Conservation (phyloP, 352 stramenopile species). For the Thalassiosira mediterranea region DNA sequence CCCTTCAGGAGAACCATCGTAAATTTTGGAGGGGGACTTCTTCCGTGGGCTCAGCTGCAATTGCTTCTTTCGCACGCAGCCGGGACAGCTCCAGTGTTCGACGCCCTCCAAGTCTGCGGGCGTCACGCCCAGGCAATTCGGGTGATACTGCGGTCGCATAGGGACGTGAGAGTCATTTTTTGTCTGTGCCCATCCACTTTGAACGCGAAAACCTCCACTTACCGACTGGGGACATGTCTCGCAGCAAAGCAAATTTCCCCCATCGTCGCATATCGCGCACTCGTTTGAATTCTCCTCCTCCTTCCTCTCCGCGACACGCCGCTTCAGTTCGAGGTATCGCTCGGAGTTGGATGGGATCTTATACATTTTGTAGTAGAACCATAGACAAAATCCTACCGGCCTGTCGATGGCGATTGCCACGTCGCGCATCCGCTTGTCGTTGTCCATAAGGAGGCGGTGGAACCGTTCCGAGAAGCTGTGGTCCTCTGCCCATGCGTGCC, state of each 20-base stretch:
- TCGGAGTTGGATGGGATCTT: constrained; percentile 31
- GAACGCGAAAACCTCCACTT: background rate
- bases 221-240: too few relatives aligned
- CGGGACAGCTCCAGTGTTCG: constrained; percentile 23
- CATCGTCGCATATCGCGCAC: constrained; percentile 43
- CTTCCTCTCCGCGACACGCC: constrained; percentile 12
- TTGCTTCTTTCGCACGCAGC: constrained; percentile 13
- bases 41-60: constrained; percentile 14
- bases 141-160: constrained; percentile 44
- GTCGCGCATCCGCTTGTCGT: constrained; percentile 30
- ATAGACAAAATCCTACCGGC: constrained; percentile 44
- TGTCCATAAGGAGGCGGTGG: constrained; percentile 30
- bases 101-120: constrained; percentile 12
- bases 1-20: too few relatives aligned
- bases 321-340: constrained; percentile 33
- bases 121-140: constrained; percentile 24
- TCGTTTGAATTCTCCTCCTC: constrained; percentile 23
- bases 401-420: constrained; percentile 23
- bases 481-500: constrained; percentile 34
- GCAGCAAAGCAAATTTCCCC: constrained; percentile 16
- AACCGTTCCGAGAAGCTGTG: constrained; percentile 18
- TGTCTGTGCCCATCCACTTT: background rate
- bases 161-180: constrained; percentile 25
- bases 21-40: background rate
- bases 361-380: constrained; percentile 55